A percentile compares a stretch with the other conserved stretches of the same genome.
Evolutionary conservation across 2,329 filamentous ascomycete genomes (phyloP).

Genomic region (Leptoxyphium fumago): DNA sequence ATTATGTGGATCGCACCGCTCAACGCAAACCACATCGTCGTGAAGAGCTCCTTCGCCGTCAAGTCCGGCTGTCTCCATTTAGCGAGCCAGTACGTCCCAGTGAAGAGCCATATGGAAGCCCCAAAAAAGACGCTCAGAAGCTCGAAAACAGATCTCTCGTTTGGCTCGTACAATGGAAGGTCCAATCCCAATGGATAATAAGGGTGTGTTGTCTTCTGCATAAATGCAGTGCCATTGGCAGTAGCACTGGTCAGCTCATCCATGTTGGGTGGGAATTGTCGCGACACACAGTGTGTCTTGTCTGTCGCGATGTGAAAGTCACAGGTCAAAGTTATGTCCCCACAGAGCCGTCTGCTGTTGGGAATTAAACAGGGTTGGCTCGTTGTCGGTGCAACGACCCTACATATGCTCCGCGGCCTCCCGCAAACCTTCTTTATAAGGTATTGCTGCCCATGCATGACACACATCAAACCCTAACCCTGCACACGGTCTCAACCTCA

Average conservation of each 20-base stretch:
- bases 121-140: conserved; percentile 47
- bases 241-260: conserved; percentile 1
- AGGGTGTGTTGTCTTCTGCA: conserved; percentile 36
- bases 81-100: conserved; percentile 39
- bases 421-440: too few relatives aligned
- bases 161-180: conserved; percentile 50
- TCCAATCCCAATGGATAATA: conserved; percentile 55
- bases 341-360: too few relatives aligned
- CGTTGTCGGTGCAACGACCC: too few relatives aligned
- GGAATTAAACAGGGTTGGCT: too few relatives aligned
- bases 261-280: not conserved
- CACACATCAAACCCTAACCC: too few relatives aligned
- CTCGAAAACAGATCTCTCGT: conserved; percentile 43
- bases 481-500: too few relatives aligned
- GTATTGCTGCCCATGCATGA: too few relatives aligned
- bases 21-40: conserved; percentile 62
- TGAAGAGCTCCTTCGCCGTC: conserved; percentile 38
- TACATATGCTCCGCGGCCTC: too few relatives aligned
- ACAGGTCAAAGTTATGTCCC: too few relatives aligned
- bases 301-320: too few relatives aligned
- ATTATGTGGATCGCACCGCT: conserved; percentile 60
- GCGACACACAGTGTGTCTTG: not conserved
- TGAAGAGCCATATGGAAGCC: conserved; percentile 43
- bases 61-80: conserved; percentile 40
- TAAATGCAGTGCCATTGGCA: not conserved